phyloP scores from a whole-genome alignment of 2,329 filamentous ascomycete genomes.

The Fusarium scirpi region DNA sequence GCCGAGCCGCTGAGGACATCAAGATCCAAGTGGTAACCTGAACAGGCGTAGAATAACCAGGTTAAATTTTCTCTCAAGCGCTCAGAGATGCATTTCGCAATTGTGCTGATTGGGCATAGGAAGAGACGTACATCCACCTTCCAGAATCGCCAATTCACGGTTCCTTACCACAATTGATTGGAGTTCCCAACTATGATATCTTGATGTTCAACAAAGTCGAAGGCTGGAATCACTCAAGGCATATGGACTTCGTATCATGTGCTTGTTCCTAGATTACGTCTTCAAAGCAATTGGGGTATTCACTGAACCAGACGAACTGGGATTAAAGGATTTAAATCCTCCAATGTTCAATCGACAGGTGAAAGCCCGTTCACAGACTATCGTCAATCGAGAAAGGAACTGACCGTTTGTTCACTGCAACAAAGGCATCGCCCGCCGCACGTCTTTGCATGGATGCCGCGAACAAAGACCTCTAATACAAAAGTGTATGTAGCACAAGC shows the following conservation, averaged over 20 bases:
- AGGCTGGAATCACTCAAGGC: not conserved
- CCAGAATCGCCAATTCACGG: not conserved
- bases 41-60: not conserved
- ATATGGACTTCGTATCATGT: not conserved
- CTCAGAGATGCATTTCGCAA: not conserved
- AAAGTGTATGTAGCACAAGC: not conserved
- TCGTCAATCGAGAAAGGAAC: fast-evolving
- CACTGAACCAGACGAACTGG: not conserved
- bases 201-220: not conserved
- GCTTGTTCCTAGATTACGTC: not conserved
- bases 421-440: not conserved
- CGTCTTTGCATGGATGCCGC: not conserved
- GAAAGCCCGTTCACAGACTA: fast-evolving
- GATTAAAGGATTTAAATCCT: fast-evolving
- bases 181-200: not conserved
- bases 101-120: not conserved
- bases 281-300: not conserved
- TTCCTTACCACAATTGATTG: no score
- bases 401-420: not conserved
- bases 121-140: not conserved
- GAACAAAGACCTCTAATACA: not conserved
- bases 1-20: no score
- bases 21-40: not conserved
- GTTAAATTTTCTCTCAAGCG: fast-evolving
- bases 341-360: not conserved